These are phyloP conservation scores for Nidularia sp. DNA, from an alignment of 768 basidiomycete species.

Conservation along the genomic window DNA sequence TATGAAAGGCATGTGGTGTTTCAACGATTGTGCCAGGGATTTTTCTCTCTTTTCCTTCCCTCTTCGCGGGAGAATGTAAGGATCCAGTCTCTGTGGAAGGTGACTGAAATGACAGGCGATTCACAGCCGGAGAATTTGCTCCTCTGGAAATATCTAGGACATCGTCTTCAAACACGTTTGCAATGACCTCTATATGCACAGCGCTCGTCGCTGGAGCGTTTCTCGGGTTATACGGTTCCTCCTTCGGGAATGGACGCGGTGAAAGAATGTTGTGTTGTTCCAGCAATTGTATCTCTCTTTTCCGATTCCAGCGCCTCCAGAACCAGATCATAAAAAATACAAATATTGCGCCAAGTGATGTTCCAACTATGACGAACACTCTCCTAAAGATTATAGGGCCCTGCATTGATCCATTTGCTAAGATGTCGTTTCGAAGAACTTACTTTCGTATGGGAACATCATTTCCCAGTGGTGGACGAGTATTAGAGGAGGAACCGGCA, in stretches of 20 bases:
- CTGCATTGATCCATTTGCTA: neutral
- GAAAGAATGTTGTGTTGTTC: neutral
- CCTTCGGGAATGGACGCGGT: neutral
- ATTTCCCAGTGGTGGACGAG: neutral
- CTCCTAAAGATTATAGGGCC: neutral
- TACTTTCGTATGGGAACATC: neutral
- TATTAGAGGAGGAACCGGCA: neutral
- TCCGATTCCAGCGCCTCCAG: neutral
- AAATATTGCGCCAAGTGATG: neutral
- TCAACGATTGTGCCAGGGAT: no score
- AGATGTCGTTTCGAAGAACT: neutral
- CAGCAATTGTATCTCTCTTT: neutral
- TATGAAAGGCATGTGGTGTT: no score
- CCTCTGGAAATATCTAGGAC: neutral
- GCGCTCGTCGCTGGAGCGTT: neutral
- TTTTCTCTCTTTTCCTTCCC: no score
- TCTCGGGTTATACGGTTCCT: neutral
- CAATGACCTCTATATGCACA: neutral
- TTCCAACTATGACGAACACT: neutral
- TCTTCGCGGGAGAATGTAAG: no score
- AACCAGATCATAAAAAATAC: neutral
- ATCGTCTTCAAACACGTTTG: neutral
- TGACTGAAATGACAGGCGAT: neutral
- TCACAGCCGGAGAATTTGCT: neutral
- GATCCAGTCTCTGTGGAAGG: neutral